Conservation (phyloP, 805 yeast genomes). For the Candida multigemmis region DNA sequence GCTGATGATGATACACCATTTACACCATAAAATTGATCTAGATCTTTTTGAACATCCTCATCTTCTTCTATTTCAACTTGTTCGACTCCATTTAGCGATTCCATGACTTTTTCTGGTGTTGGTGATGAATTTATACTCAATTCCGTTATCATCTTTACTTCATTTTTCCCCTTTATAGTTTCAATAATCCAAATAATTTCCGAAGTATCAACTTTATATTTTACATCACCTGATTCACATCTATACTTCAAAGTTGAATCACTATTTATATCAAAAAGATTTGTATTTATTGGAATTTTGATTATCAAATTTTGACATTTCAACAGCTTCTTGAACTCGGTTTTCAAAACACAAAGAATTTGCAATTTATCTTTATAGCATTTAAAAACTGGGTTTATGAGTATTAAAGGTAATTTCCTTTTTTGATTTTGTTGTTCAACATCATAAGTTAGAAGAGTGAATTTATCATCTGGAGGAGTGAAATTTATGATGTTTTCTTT, state of each 20-base stretch:
- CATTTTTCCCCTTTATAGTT: constrained; percentile 52
- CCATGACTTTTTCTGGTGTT: constrained; percentile 1
- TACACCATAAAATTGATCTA: constrained; percentile 26
- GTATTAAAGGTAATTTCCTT: constrained; percentile 32
- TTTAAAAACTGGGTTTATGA: constrained; percentile 29
- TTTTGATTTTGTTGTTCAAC: constrained; percentile 32
- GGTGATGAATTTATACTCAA: constrained; percentile 9
- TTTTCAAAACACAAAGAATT: constrained; percentile 22
- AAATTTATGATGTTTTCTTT: constrained; percentile 59
- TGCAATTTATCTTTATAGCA: constrained; percentile 19
- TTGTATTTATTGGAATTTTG: constrained; percentile 25
- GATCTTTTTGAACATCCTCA: constrained; percentile 20
- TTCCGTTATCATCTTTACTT: constrained; percentile 49
- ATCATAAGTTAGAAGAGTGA: constrained; percentile 27
- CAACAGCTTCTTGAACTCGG: constrained; percentile 25
- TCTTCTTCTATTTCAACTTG: constrained; percentile 7
- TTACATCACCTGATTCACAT: constrained; percentile 62
- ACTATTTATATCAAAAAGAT: constrained; percentile 13
- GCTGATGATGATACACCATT: constrained; percentile 18
- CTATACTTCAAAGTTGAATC: constrained; percentile 51
- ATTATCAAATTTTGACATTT: constrained; percentile 21
- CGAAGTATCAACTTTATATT: constrained; percentile 61
- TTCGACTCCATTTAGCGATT: constrained; percentile 1
- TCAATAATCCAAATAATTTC: constrained; percentile 67
- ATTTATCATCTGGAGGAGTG: constrained; percentile 71